Conservation (phyloP, 495 filamentous ascomycete species). For the Talaromyces stipitatus region DNA sequence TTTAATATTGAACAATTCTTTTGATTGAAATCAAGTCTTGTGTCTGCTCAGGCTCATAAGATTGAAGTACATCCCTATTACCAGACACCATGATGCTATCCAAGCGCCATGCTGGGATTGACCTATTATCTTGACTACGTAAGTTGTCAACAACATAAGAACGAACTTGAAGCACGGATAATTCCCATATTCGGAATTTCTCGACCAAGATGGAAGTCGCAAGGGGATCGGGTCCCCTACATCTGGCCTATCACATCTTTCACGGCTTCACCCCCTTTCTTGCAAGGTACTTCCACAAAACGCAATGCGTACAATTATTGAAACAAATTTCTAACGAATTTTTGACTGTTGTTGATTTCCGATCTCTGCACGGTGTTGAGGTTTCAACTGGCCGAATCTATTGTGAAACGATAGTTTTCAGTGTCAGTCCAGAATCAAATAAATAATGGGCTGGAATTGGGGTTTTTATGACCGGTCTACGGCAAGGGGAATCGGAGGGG, state of each 20-base stretch:
- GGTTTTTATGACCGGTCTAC: background rate
- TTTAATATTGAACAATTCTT: no score
- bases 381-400: no score
- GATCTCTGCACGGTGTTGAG: background rate
- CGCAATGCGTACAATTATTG: no score
- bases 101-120: no score
- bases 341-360: background rate
- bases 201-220: background rate
- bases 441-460: background rate
- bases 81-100: no score
- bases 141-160: background rate
- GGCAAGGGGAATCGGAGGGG: background rate
- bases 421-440: background rate
- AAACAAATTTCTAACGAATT: background rate
- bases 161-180: background rate
- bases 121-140: no score
- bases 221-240: background rate
- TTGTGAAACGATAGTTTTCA: background rate
- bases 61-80: no score
- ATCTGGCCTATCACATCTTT: background rate
- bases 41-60: no score
- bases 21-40: no score
- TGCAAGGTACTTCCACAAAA: no score
- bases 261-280: background rate
- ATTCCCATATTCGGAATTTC: background rate